Evolutionary conservation across 2,329 filamentous ascomycete species (phyloP), one percentile per base, ranked within the genome.

Genomic region (Calonectria pseudoreteaudii): DNA sequence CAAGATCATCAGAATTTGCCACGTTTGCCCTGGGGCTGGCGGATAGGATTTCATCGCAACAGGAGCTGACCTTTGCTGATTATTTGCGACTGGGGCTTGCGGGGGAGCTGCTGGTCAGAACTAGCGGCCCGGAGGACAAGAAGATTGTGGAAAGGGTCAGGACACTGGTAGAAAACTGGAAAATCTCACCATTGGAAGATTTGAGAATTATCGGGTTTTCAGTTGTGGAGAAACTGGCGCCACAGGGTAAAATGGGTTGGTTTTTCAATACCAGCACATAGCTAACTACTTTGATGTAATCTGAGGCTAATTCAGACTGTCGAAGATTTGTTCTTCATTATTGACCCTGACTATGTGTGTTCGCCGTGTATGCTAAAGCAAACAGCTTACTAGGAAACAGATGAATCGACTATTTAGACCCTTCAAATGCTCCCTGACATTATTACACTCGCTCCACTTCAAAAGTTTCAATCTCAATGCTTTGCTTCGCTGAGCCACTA

Each of bases 1-100:
- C 70, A 2, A 11, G 28, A 1, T 14, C 31, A n/a, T 7, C 49
- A 13, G 14, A 71, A 1, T 71, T 70, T 52, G 66, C 47, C 0
- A 67, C 50, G 20, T 70, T 74, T 6, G 74, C 75, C 4, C 44
- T 82, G 28, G 74, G 75, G 47, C 28, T 75, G 23, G 69, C 72
- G 16, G 60, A 74, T 9, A 31, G 67, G 4, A 31, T 72, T 36
- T 68, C 73, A 1, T 41, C 50, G 7, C 62, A n/a, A n/a, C n/a
- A 62, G 3, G 52, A 66, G 26, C 71, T 72, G 0, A 52, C 6
- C 1, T 67, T 80, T 13, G 66, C 60, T 3, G 79, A 81, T 34
- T 77, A 78, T 60, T 68, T 81, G 8, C 71, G 77, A 2, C 64
- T 75, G 28, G 79, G 81, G 9, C 31, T 81, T 1, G 64, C 74